Conservation (phyloP, 176 grass and related monocot species). For the Oryza longistaminata region DNA sequence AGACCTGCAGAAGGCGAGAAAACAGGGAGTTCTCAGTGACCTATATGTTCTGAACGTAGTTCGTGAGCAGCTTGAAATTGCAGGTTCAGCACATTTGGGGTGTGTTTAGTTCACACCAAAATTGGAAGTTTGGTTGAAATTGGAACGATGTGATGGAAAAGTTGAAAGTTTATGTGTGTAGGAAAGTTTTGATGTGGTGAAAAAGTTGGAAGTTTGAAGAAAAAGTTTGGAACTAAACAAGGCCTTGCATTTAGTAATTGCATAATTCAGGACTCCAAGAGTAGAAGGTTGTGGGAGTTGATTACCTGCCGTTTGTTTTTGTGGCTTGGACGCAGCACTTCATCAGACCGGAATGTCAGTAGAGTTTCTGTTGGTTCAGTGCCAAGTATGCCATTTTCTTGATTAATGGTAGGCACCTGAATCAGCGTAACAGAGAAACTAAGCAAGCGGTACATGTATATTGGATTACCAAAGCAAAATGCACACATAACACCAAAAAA, state of each 20-base stretch:
- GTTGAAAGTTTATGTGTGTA: too few relatives aligned
- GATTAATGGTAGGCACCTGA: constrained; percentile 77
- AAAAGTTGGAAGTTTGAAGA: too few relatives aligned
- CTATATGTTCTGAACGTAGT: too few relatives aligned
- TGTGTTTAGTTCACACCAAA: too few relatives aligned
- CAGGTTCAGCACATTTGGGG: too few relatives aligned
- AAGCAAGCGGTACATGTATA: neutral
- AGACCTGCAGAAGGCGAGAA: constrained; percentile 50
- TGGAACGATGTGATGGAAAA: too few relatives aligned
- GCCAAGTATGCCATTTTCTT: constrained; percentile 57
- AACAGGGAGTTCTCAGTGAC: neutral
- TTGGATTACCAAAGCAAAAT: constrained; percentile 2
- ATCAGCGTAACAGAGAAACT: constrained; percentile 15
- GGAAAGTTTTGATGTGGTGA: too few relatives aligned
- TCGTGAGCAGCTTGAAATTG: too few relatives aligned
- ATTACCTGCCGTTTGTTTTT: constrained; percentile 68
- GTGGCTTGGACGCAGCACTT: constrained; percentile 51
- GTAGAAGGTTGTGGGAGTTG: neutral
- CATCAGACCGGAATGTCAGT: constrained; percentile 68
- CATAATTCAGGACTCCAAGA: too few relatives aligned
- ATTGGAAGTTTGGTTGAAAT: too few relatives aligned
- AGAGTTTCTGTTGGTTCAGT: constrained; percentile 79
- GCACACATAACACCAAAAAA: neutral
- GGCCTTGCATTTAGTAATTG: too few relatives aligned
- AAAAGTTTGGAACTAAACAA: too few relatives aligned